These are phyloP conservation scores for Leptodontidium sp. DNA, from an alignment of 2,329 filamentous ascomycete species.

Conservation along the genomic window DNA sequence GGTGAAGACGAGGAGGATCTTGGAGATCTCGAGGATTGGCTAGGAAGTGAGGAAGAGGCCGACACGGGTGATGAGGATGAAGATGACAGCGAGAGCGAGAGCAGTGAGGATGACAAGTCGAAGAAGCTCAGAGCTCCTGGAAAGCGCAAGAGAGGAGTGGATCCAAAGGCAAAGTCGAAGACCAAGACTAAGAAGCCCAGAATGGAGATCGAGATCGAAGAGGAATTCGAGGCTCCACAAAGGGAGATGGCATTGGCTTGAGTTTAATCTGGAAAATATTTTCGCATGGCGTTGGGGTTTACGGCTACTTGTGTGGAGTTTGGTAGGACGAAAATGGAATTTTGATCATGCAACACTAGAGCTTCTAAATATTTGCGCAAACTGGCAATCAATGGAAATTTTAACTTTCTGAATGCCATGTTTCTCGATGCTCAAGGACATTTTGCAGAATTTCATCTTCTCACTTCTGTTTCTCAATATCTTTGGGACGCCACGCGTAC, in stretches of 20 bases:
- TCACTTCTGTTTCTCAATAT: too few relatives aligned
- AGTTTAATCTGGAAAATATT: slow-evolving; percentile 14
- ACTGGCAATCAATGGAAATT: neutral
- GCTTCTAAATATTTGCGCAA: neutral
- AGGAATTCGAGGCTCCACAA: slow-evolving; percentile 61
- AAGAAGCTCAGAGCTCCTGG: slow-evolving; percentile 64
- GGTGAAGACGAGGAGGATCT: slow-evolving; percentile 85
- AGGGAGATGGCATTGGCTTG: slow-evolving; percentile 34
- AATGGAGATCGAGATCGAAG: slow-evolving; percentile 80
- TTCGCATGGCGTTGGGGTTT: slow-evolving; percentile 32
- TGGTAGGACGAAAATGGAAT: slow-evolving; percentile 15
- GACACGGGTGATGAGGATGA: slow-evolving; percentile 59
- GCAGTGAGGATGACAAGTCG: slow-evolving; percentile 58
- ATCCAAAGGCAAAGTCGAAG: slow-evolving; percentile 52
- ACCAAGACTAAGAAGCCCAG: slow-evolving; percentile 51
- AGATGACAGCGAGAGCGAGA: slow-evolving; percentile 61
- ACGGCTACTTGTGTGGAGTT: slow-evolving; percentile 24
- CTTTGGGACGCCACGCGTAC: too few relatives aligned
- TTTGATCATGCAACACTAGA: neutral
- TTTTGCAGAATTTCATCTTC: too few relatives aligned
- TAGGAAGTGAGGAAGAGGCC: slow-evolving; percentile 70
- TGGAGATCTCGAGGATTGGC: slow-evolving; percentile 89
- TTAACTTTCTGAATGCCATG: neutral
- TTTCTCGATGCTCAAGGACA: too few relatives aligned
- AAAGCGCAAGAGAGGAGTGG: slow-evolving; percentile 53